phyloP scores from a whole-genome alignment of 2,329 filamentous ascomycete genomes.

The Calonectria henricotiae region DNA sequence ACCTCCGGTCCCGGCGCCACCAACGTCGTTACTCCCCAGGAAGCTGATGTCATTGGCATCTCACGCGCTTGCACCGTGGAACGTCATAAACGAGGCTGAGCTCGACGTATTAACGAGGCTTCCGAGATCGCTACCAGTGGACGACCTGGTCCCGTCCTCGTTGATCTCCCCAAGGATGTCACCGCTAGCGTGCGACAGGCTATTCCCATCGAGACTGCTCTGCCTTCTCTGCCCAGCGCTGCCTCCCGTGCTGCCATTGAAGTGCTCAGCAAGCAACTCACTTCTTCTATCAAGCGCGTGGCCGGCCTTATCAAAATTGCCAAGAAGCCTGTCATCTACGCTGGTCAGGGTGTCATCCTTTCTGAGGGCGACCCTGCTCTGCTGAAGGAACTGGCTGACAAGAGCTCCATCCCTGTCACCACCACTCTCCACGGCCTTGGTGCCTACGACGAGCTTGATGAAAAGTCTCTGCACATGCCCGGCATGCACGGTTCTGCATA shows the following conservation, averaged over 20 bases:
- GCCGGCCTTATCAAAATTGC: constrained; percentile 88
- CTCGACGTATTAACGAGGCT: constrained; percentile 96
- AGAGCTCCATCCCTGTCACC: constrained; percentile 92
- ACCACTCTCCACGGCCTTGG: constrained; percentile 96
- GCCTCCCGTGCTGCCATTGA: constrained; percentile 86
- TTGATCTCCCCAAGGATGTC: constrained; percentile 97
- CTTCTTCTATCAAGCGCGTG: constrained; percentile 82
- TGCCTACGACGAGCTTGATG: constrained; percentile 91
- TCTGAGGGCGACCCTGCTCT: constrained; percentile 84
- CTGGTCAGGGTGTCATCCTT: constrained; percentile 90
- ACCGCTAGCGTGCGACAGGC: constrained; percentile 88
- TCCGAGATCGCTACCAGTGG: constrained; percentile 98
- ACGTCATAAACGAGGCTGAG: constrained; percentile 96
- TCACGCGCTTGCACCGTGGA: constrained; percentile 97
- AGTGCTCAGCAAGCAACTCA: constrained; percentile 79
- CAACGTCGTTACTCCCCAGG: constrained; percentile 97
- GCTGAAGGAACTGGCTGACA: constrained; percentile 90
- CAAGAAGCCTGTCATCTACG: constrained; percentile 96
- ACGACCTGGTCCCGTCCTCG: constrained; percentile 92
- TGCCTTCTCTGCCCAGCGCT: constrained; percentile 88
- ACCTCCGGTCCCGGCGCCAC: constrained; percentile 97
- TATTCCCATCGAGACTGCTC: constrained; percentile 82
- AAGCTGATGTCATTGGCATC: constrained; percentile 95
- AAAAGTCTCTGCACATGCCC: constrained; percentile 97
- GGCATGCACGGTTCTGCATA: constrained; percentile 99